phyloP scores from a whole-genome alignment of 495 filamentous ascomycete species.

The Penicillium egyptiacum region DNA sequence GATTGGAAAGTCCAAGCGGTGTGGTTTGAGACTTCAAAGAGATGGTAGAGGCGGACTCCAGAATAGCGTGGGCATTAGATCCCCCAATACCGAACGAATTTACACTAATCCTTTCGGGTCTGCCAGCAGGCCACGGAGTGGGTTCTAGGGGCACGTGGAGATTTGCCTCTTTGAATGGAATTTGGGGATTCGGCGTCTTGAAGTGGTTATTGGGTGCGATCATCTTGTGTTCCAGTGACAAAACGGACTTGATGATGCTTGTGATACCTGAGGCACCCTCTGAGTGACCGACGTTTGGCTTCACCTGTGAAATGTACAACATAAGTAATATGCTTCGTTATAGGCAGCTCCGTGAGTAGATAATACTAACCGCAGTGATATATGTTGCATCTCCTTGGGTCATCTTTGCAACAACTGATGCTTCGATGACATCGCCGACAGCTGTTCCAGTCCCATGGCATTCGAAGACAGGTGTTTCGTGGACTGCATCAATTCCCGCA shows the following conservation, averaged over 20 bases:
- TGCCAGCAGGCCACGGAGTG: slow-evolving; percentile 30
- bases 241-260: slow-evolving; percentile 70
- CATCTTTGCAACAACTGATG: slow-evolving; percentile 23
- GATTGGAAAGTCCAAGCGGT: not conserved
- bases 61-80: slow-evolving; percentile 24
- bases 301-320: slow-evolving; percentile 43
- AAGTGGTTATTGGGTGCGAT: slow-evolving; percentile 41
- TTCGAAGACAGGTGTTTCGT: slow-evolving; percentile 44
- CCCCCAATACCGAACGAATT: slow-evolving; percentile 4
- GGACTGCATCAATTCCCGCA: slow-evolving; percentile 10
- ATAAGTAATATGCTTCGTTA: not conserved
- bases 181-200: slow-evolving; percentile 30
- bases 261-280: slow-evolving; percentile 78
- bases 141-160: slow-evolving; percentile 25
- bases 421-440: slow-evolving; percentile 34
- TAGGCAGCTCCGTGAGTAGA: not conserved
- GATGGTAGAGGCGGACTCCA: slow-evolving; percentile 14
- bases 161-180: slow-evolving; percentile 28
- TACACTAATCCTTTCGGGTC: slow-evolving; percentile 21
- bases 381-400: slow-evolving; percentile 18
- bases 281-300: slow-evolving; percentile 80
- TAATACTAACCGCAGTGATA: slow-evolving; percentile 20
- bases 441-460: slow-evolving; percentile 54
- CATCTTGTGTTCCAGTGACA: slow-evolving; percentile 52
- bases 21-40: not conserved